Base-by-base conservation (phyloP, 2,329 filamentous ascomycete genomes). In the Exserohilum rostratum region DNA sequence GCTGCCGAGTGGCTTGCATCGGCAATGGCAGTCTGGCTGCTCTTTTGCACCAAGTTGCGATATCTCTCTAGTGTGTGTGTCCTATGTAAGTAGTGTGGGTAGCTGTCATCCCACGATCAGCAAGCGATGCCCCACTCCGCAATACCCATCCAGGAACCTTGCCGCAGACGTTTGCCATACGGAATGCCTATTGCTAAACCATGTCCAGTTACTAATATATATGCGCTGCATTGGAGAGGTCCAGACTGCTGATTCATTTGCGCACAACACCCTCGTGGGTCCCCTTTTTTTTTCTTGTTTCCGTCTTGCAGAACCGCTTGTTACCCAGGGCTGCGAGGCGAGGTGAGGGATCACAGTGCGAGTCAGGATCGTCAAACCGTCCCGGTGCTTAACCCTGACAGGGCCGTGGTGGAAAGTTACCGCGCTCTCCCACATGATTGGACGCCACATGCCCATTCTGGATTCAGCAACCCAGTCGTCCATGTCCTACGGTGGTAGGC, bases 1-100 rank as follows among this genome's bases (percentile, higher is more conserved):
- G 17, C 35, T 56, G 54, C 50, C 37, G 52, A 47, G 50, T 47
- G 48, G 34, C 52, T 53, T 52, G 46, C 52, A 39, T 53, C 35
- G 42, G 47, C 44, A 56, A 18, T 44, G 52, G 37, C 31, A 37
- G 40, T 9, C 31, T 12, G 27, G 22, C 29, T 38, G 13, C 43
- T 50, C 34, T 3, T 18, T 39, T 47, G 33, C 6, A 17, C 44
- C 13, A 43, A 34, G 40, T 53, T 39, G 42, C 18, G 33, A 34
- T 45, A 15, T 43, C 25, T 35, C 31, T 22, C 22, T 25, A 25
- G n/a, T n/a, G n/a, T n/a, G n/a, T n/a, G n/a, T 25, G 7, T 4
- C 22, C 4, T 7, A 25, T 25, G 7, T 7, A 25, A 5, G 22
- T 25, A 25, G 22, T 37, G 13, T 38, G 37, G 15, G 35, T 18